These are phyloP conservation scores for Thalassiosira sp. DNA, from an alignment of 352 stramenopile species.

Conservation along the genomic window DNA sequence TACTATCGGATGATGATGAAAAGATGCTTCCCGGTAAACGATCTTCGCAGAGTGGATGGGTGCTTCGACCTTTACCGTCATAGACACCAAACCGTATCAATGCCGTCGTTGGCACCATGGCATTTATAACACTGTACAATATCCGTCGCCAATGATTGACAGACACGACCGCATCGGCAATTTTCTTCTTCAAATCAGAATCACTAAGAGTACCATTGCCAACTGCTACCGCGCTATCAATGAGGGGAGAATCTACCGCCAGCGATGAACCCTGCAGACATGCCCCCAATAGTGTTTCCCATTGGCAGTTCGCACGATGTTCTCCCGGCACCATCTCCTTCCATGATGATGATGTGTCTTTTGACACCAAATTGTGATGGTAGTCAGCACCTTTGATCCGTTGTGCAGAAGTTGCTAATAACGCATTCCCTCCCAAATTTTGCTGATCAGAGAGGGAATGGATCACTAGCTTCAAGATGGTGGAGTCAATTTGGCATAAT, in stretches of 20 bases:
- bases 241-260: not conserved
- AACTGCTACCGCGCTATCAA: not conserved
- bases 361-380: no score
- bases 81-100: constrained; percentile 67
- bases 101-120: constrained; percentile 63
- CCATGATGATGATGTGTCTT: not conserved
- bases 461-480: constrained; percentile 14
- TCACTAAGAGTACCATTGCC: not conserved
- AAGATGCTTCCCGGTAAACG: not conserved
- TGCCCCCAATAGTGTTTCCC: constrained; percentile 73
- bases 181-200: not conserved
- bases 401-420: constrained; percentile 37
- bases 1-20: constrained; percentile 2
- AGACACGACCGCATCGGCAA: constrained; percentile 20
- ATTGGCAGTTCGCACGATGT: constrained; percentile 70
- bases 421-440: not conserved
- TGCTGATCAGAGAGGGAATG: not conserved
- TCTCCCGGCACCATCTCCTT: constrained; percentile 38
- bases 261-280: constrained; percentile 51
- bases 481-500: constrained; percentile 23
- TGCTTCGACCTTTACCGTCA: constrained; percentile 52
- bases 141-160: constrained; percentile 57
- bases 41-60: constrained; percentile 55
- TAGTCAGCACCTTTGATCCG: constrained; percentile 37
- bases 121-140: constrained; percentile 50